phyloP scores from a whole-genome alignment of 2,329 filamentous ascomycete genomes.

The Paecilomyces sp. region DNA sequence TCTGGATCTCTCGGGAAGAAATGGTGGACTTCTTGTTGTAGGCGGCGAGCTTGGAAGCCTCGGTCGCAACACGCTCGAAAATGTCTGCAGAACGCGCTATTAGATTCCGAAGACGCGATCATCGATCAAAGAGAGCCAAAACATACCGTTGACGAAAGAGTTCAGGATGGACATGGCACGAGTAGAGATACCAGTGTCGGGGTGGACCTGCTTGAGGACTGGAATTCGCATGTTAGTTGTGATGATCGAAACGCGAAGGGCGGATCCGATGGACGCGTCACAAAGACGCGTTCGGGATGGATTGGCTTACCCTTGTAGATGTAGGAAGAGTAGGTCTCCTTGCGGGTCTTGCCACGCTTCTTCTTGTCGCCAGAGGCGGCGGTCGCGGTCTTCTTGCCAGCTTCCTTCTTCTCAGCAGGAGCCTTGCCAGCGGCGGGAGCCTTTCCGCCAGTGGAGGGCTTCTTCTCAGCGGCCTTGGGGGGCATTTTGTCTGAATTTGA shows the following conservation, averaged over 20 bases:
- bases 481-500: conserved; percentile 64
- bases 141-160: conserved; percentile 96
- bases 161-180: conserved; percentile 99
- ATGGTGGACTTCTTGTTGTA: conserved; percentile 99
- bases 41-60: conserved; percentile 96
- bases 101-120: neutral
- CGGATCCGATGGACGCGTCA: conserved; percentile 1
- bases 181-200: conserved; percentile 99
- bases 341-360: conserved; percentile 99
- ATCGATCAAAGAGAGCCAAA: neutral
- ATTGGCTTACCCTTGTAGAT: conserved; percentile 85
- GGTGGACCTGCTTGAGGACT: conserved; percentile 99
- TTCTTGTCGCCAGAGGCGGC: conserved; percentile 96
- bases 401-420: conserved; percentile 98
- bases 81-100: conserved; percentile 60
- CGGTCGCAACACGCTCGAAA: conserved; percentile 97
- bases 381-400: conserved; percentile 90
- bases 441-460: conserved; percentile 89
- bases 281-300: neutral
- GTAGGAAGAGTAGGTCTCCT: conserved; percentile 99
- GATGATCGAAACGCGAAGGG: neutral
- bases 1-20: conserved; percentile 98
- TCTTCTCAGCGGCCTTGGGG: conserved; percentile 98
- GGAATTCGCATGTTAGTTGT: conserved; percentile 13
- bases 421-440: conserved; percentile 67